These are phyloP conservation scores for Hsuehochloa calcarea DNA, from an alignment of 176 grass and related monocot genomes.

Conservation along the genomic window DNA sequence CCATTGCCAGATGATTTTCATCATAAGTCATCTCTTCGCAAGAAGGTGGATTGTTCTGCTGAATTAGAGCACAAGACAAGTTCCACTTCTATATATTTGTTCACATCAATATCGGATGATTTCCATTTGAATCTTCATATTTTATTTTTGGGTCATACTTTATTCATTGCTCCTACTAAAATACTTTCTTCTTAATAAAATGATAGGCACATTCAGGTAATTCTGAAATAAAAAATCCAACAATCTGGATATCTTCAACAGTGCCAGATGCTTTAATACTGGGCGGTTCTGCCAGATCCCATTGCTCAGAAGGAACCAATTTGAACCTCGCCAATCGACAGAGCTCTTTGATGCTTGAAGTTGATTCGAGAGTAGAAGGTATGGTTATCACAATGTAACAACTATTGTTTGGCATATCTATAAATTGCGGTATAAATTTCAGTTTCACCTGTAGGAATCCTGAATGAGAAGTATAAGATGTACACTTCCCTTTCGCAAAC, in stretches of 20 bases:
- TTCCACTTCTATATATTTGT: conserved; percentile 8
- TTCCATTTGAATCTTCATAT: conserved; percentile 18
- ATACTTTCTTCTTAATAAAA: conserved; percentile 20
- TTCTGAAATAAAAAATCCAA: conserved; percentile 32
- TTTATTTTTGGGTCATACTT: conserved; percentile 23
- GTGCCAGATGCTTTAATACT: conserved; percentile 59
- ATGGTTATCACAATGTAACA: conserved; percentile 20
- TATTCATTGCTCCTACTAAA: conserved; percentile 20
- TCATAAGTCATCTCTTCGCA: conserved; percentile 37
- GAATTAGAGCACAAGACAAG: conserved; percentile 36
- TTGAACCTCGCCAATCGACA: conserved; percentile 51
- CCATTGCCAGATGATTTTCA: conserved; percentile 75
- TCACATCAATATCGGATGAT: background rate
- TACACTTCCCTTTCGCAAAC: conserved; percentile 85
- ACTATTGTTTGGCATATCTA: conserved; percentile 28
- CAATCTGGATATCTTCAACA: conserved; percentile 81
- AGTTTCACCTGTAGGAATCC: conserved; percentile 62
- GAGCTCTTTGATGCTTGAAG: conserved; percentile 90
- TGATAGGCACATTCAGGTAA: conserved; percentile 65
- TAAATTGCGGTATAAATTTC: conserved; percentile 29
- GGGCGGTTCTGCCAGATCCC: conserved; percentile 36
- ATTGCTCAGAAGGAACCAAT: conserved; percentile 24
- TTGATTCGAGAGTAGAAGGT: conserved; percentile 79
- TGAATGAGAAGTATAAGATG: conserved; percentile 84
- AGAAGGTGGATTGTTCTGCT: conserved; percentile 37